Conservation (phyloP, 139 green algal genomes). For the Chlamydomonas asymmetrica region DNA sequence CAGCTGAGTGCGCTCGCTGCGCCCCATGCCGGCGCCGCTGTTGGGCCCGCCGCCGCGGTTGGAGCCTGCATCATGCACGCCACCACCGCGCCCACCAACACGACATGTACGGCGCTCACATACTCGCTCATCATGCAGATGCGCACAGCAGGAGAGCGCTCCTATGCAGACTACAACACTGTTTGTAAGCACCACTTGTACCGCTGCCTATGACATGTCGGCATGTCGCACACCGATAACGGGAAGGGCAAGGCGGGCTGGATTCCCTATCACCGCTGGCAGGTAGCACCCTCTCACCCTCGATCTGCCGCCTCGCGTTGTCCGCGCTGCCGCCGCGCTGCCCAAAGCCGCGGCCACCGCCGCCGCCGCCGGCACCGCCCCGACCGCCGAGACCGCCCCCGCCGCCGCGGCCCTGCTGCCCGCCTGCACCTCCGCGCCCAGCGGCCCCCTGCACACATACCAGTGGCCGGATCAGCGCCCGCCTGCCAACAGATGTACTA, state of each 20-base stretch:
- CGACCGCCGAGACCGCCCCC: conserved; percentile 8
- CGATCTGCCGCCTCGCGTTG: conserved; percentile 28
- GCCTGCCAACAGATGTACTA: too few relatives aligned
- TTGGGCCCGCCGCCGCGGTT: conserved; percentile 40
- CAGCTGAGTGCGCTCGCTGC: conserved; percentile 67
- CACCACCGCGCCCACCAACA: not conserved
- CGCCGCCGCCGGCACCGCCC: conserved; percentile 25
- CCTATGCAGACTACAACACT: too few relatives aligned
- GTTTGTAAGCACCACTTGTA: too few relatives aligned
- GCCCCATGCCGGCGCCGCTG: conserved; percentile 18
- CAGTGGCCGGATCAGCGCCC: too few relatives aligned
- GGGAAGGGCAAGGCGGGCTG: too few relatives aligned
- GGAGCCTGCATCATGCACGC: too few relatives aligned
- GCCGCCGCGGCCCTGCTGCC: not conserved
- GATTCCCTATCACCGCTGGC: too few relatives aligned
- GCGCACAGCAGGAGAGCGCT: too few relatives aligned
- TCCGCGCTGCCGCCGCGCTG: conserved; percentile 29
- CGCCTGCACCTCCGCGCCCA: conserved; percentile 8
- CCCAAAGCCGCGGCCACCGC: conserved; percentile 21
- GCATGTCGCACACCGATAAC: too few relatives aligned
- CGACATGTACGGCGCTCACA: not conserved
- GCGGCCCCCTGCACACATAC: too few relatives aligned
- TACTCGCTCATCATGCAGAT: too few relatives aligned
- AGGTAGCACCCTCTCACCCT: conserved; percentile 24
- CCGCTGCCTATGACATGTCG: too few relatives aligned